These are phyloP conservation scores for Trichosporon sp. DNA, from an alignment of 1,284 basidiomycete species.

Conservation along the genomic window DNA sequence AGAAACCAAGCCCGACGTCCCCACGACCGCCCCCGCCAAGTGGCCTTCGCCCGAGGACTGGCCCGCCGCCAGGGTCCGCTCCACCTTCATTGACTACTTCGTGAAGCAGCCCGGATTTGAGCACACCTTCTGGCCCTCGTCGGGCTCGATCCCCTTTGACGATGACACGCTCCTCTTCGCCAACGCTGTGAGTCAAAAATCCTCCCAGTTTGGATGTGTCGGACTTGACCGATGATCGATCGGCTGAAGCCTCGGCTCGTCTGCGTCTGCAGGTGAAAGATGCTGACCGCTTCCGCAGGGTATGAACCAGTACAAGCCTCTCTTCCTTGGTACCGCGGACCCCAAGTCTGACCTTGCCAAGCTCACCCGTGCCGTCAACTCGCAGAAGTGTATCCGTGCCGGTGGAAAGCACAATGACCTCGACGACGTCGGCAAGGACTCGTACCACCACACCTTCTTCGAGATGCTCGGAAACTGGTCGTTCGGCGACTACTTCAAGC, in stretches of 20 bases:
- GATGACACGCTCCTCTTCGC: slow-evolving; percentile 95
- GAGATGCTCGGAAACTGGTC: slow-evolving; percentile 99
- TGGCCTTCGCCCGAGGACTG: slow-evolving; percentile 54
- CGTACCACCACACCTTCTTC: slow-evolving; percentile 82
- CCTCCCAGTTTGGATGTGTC: neutral
- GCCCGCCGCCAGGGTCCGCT: slow-evolving; percentile 65
- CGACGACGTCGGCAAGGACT: slow-evolving; percentile 95
- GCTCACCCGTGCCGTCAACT: slow-evolving; percentile 89
- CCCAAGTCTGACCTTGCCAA: slow-evolving; percentile 81
- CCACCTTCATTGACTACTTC: slow-evolving; percentile 78
- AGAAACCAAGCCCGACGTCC: slow-evolving; percentile 32
- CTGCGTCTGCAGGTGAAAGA: neutral
- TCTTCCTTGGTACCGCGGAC: slow-evolving; percentile 94
- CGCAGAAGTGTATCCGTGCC: slow-evolving; percentile 95
- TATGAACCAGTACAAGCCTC: slow-evolving; percentile 97
- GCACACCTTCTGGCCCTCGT: slow-evolving; percentile 91
- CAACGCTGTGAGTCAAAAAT: slow-evolving; percentile 63
- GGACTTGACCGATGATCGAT: neutral
- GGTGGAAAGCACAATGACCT: slow-evolving; percentile 99
- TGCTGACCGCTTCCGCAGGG: slow-evolving; percentile 51
- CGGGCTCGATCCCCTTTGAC: slow-evolving; percentile 91
- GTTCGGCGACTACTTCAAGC: slow-evolving; percentile 99
- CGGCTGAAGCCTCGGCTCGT: neutral
- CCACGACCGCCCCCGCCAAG: slow-evolving; percentile 38
- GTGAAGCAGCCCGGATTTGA: slow-evolving; percentile 56